Evolutionary conservation across 2,329 filamentous ascomycete genomes (phyloP).

Genomic region (Chalara sp.): DNA sequence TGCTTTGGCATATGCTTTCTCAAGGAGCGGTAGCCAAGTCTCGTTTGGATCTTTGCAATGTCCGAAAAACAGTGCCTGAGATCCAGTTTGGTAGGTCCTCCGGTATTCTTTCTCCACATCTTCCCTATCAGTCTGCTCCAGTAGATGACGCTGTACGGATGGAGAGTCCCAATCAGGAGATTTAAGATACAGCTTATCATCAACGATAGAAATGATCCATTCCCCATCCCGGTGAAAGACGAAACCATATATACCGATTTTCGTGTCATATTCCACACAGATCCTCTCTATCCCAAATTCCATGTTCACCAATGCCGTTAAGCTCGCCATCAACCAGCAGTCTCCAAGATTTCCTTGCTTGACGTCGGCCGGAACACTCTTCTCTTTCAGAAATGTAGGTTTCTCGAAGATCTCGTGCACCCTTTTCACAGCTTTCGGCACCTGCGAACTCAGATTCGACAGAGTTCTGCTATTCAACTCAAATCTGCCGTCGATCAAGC

Average conservation of each 20-base stretch:
- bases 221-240: conserved; percentile 84
- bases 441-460: conserved; percentile 38
- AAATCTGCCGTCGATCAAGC: conserved; percentile 34
- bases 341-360: conserved; percentile 73
- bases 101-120: conserved; percentile 66
- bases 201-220: conserved; percentile 87
- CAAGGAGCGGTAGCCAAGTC: conserved; percentile 73
- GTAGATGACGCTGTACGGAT: conserved; percentile 64
- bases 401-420: conserved; percentile 71
- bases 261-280: conserved; percentile 68
- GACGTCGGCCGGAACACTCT: conserved; percentile 71
- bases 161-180: conserved; percentile 78
- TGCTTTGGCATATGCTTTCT: conserved; percentile 80
- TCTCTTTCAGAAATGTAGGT: conserved; percentile 72
- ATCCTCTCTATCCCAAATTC: conserved; percentile 62
- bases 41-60: conserved; percentile 71
- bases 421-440: conserved; percentile 71
- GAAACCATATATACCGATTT: conserved; percentile 82
- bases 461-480: conserved; percentile 41
- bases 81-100: conserved; percentile 43
- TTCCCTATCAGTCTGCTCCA: conserved; percentile 69
- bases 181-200: conserved; percentile 82
- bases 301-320: conserved; percentile 72
- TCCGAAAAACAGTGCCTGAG: conserved; percentile 70
- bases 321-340: conserved; percentile 78